Base-by-base conservation (phyloP, 2,329 filamentous ascomycete genomes). In the Huntiella bhutanensis region DNA sequence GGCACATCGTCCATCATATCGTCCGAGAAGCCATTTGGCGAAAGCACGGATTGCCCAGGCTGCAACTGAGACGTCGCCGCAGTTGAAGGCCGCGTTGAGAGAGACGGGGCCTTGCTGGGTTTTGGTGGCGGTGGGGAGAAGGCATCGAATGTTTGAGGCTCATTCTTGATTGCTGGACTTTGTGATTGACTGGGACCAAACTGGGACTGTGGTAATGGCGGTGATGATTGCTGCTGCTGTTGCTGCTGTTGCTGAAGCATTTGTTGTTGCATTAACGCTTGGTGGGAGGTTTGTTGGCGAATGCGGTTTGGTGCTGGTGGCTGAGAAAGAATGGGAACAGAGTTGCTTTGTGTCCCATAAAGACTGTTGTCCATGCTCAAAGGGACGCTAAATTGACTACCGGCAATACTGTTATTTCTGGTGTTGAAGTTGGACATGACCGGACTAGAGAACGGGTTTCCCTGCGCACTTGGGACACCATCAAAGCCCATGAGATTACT, bases 121-220 rank as follows among this genome's bases (percentile, higher is more conserved):
- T 61, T 59, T 22, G 62, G 62, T 7, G 63, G 54, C 1, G 63
- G 61, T 5, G 63, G 63, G 43, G 60, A 62, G 49, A 49, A 51
- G 4, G 51, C 51, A 44, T 58, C 60, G 49, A 59, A 62, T 12
- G 56, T 54, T 22, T 49, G 49, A 33, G 45, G 47, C 17, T 43
- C 34, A 10, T 13, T n/a, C n/a, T 17, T 38, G 15, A 19, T 1
- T 19, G 33, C 28, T 7, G 32, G 12, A 41, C 16, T 19, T 28
- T 28, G 22, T 28, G 22, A 28, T 28, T 28, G 7, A n/a, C 19
- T 22, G 5, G 33, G 11, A 28, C 19, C 35, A 44, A 43, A 16
- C 11, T 34, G 44, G 12, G 42, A 35, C 33, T 49, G 37, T 22
- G 49, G 33, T 8, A 41, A 39, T 16, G 43, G 44, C n/a, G 45